Conservation (phyloP, 2,329 filamentous ascomycete genomes). For the Hymenoscyphus linearis region DNA sequence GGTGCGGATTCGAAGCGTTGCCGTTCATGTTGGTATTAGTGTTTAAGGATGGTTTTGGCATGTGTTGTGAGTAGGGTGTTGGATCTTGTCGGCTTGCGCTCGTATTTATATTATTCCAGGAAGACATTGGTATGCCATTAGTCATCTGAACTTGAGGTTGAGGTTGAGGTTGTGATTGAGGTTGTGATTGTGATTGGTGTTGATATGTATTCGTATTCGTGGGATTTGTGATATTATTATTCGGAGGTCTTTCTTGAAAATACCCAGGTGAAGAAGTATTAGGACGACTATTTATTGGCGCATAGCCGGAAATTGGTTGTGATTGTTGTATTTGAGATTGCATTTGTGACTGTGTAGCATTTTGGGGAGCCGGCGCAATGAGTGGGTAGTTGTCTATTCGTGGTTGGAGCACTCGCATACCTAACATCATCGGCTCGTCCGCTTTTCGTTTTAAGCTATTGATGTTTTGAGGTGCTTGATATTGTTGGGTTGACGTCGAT, state of each 20-base stretch:
- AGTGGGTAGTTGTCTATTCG: background rate
- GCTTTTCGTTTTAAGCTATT: conserved; percentile 1
- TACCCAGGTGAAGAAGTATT: background rate
- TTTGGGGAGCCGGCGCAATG: background rate
- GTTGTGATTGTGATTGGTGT: too few species aligned
- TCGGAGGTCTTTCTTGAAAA: background rate
- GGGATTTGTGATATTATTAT: background rate
- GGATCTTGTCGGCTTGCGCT: background rate
- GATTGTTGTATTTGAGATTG: background rate
- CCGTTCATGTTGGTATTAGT: too few species aligned
- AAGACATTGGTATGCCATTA: background rate
- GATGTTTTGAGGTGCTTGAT: background rate
- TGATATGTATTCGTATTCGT: background rate
- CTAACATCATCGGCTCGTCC: background rate
- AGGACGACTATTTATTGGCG: background rate
- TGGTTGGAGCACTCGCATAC: background rate
- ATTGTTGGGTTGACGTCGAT: background rate
- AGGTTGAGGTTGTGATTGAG: background rate
- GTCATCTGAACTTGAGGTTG: background rate
- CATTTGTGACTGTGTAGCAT: background rate
- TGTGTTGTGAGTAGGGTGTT: background rate
- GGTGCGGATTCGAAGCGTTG: too few species aligned
- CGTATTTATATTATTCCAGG: background rate
- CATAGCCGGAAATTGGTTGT: background rate
- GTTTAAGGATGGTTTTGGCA: background rate